Base-by-base conservation (phyloP, 305 asterid species). In the Coffea humblotiana region DNA sequence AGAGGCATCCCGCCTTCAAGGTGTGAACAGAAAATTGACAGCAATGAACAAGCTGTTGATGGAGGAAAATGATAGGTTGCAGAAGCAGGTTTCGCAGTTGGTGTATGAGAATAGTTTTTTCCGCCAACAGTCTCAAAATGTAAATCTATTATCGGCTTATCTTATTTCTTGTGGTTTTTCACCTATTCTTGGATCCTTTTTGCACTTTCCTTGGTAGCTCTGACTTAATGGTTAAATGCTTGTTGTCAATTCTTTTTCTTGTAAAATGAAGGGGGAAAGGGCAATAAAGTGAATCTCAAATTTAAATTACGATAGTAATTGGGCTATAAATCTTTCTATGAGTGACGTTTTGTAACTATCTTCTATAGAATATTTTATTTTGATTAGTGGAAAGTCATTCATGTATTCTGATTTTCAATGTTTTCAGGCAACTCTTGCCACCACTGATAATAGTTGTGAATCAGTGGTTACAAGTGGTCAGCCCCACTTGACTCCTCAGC, bases 391-490 rank as follows among this genome's bases (percentile, higher is more conserved):
- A 47, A 6, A 51, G 52, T 40, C 21, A 56, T 51, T 60, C 16
- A 58, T 43, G 3, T 9, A 76, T 74, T 63, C 73, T n/a, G 72
- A 77, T 32, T 68, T 75, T 72, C 77, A 14, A 35, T 35, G 21
- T 70, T 82, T 61, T 79, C 89, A 94, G 97, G 84, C 92, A 77
- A 86, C 94, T 49, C 90, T 92, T 49, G 91, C 93, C 77, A 88
- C 98, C 51, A 91, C 96, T 23, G 98, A 96, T 81, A 94, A 91
- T 75, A 94, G 99, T 79, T 92, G 97, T 74, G 99, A 96, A 79
- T 96, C 98, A 67, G 98, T 92, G 92, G 98, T 96, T 76, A 96
- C 99, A 23, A 96, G 97, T 82, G 99, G 98, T 83, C 98, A 93
- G 77, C 95, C 88, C 78, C 92, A 90, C 87, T 81, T 91, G 90